A percentile compares a stretch with the other conserved stretches of the same genome.
Evolutionary conservation across 2,329 filamentous ascomycete genomes (phyloP).

Genomic region (Pseudogymnoascus sp.): DNA sequence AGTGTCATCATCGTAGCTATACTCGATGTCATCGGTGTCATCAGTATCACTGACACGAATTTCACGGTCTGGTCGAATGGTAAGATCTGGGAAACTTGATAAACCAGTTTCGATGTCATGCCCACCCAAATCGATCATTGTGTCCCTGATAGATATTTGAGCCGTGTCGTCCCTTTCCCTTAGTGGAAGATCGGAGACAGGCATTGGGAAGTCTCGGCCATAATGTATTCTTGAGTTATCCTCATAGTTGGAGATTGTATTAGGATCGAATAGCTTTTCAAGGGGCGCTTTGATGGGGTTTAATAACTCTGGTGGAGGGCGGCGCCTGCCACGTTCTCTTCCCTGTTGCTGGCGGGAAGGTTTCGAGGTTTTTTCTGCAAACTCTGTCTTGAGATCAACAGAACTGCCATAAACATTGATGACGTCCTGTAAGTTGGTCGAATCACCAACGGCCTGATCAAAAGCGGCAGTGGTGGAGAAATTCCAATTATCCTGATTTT

Average conservation of each 20-base stretch:
- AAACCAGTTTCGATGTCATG: constrained; percentile 49
- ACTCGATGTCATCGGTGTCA: constrained; percentile 16
- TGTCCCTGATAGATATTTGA: constrained; percentile 46
- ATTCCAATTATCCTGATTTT: constrained; percentile 56
- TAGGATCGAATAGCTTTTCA: constrained; percentile 59
- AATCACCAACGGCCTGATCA: constrained; percentile 45
- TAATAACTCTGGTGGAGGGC: constrained; percentile 50
- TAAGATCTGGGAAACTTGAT: constrained; percentile 53
- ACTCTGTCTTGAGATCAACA: constrained; percentile 43
- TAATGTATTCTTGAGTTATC: constrained; percentile 57
- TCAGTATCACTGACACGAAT: constrained; percentile 14
- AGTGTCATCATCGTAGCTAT: constrained; percentile 9
- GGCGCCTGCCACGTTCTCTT: constrained; percentile 29
- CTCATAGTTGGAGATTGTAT: constrained; percentile 56
- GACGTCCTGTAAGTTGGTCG: constrained; percentile 48
- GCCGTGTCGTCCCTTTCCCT: constrained; percentile 42
- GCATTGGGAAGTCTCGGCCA: constrained; percentile 36
- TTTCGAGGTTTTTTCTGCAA: constrained; percentile 43
- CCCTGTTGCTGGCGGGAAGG: constrained; percentile 36
- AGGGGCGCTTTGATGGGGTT: constrained; percentile 50
- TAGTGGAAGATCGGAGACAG: constrained; percentile 48
- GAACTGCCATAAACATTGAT: constrained; percentile 52
- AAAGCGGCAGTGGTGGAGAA: constrained; percentile 60
- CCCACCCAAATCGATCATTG: constrained; percentile 54
- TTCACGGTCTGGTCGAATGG: constrained; percentile 35